A percentile compares a stretch with the other conserved stretches of the same genome.
phyloP scores from a whole-genome alignment of 2,329 filamentous ascomycete species.

The Microsporum ferrugineum region DNA sequence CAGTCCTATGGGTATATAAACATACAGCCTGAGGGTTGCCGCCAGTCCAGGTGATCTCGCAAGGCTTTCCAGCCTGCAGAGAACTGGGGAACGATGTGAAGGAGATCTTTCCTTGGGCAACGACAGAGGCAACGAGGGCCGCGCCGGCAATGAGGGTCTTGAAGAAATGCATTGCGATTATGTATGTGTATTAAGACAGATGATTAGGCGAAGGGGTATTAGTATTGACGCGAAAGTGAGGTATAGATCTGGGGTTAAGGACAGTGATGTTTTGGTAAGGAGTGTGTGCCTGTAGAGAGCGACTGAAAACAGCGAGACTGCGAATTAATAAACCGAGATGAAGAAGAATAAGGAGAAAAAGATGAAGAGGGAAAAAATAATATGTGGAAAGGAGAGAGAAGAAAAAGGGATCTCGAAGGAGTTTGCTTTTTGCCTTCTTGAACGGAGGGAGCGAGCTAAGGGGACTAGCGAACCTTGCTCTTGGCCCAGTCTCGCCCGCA shows the following conservation, averaged over 20 bases:
- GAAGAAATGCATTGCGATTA: conserved; percentile 41
- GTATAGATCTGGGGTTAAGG: neutral
- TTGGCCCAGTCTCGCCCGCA: neutral
- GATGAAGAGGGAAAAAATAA: conserved; percentile 1
- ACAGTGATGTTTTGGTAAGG: conserved; percentile 6
- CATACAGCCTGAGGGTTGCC: conserved; percentile 24
- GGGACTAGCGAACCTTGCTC: neutral
- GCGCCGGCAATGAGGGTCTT: conserved; percentile 38
- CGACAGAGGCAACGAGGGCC: conserved; percentile 34
- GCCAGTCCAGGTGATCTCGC: conserved; percentile 40
- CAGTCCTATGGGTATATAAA: neutral
- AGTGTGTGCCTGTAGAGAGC: neutral
- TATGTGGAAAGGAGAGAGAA: conserved; percentile 2
- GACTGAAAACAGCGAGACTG: neutral
- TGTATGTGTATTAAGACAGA: neutral
- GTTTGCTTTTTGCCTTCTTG: neutral
- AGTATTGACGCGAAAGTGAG: neutral
- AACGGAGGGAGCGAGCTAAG: neutral
- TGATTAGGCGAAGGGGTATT: neutral
- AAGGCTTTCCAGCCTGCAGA: conserved; percentile 39
- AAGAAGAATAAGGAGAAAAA: neutral
- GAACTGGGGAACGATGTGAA: conserved; percentile 43
- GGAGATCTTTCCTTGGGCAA: conserved; percentile 36
- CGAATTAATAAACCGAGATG: neutral
- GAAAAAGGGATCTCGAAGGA: neutral